Evolutionary conservation across 106 monocot genomes (phyloP).

Genomic region (Dendrobium catenatum): DNA sequence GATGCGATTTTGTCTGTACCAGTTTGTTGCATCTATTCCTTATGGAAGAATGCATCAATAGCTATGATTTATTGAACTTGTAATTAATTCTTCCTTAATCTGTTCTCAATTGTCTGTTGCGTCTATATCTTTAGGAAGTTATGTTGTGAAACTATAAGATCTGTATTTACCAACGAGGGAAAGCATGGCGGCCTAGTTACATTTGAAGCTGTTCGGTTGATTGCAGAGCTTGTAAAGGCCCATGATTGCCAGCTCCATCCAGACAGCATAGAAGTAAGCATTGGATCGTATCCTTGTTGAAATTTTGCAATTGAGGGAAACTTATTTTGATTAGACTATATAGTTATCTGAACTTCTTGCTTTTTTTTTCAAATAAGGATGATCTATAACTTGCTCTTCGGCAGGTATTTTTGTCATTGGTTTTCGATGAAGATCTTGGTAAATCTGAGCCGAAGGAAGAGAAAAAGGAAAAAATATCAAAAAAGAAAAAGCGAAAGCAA

Average conservation of each 20-base stretch:
- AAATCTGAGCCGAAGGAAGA: conserved; percentile 32
- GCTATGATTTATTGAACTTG: background rate
- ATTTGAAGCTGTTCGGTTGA: conserved; percentile 78
- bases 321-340: background rate
- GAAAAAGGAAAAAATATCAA: conserved; percentile 34
- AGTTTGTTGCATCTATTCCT: background rate
- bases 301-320: background rate
- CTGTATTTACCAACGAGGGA: conserved; percentile 76
- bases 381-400: background rate
- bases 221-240: conserved; percentile 64
- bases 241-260: conserved; percentile 81
- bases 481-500: conserved; percentile 48
- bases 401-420: conserved; percentile 81
- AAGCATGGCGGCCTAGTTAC: conserved; percentile 95
- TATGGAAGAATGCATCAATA: background rate
- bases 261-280: conserved; percentile 67
- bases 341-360: conserved; percentile 1
- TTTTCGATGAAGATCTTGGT: conserved; percentile 89
- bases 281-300: background rate
- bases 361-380: background rate
- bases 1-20: background rate
- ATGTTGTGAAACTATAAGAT: conserved; percentile 67
- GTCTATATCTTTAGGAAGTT: conserved; percentile 44
- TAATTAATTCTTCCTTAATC: background rate
- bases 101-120: background rate